Conservation (phyloP, 2,329 filamentous ascomycete species). For the Emergomyces pasteurianus region DNA sequence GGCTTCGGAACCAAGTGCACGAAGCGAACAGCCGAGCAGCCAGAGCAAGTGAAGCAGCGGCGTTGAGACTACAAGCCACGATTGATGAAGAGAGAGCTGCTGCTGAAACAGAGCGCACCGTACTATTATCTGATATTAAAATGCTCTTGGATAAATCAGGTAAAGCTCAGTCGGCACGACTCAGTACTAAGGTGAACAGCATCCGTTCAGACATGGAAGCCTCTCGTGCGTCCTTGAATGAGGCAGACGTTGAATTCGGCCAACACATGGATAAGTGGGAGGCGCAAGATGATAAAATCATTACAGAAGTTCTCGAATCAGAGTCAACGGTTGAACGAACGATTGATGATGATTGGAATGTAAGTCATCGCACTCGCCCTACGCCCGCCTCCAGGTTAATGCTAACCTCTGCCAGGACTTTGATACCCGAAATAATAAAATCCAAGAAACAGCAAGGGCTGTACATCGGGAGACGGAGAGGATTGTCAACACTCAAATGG, state of each 20-base stretch:
- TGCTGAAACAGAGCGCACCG: constrained; percentile 60
- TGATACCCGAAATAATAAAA: constrained; percentile 49
- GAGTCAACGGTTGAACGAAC: constrained; percentile 67
- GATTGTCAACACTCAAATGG: constrained; percentile 80
- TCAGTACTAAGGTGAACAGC: constrained; percentile 50
- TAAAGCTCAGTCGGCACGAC: constrained; percentile 58
- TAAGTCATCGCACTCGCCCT: constrained; percentile 31
- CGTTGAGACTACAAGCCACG: constrained; percentile 54
- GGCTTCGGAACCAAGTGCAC: constrained; percentile 59
- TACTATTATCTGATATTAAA: constrained; percentile 64
- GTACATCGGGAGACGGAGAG: constrained; percentile 84
- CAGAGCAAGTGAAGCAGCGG: constrained; percentile 54
- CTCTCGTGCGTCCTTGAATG: constrained; percentile 54
- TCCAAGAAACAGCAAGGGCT: constrained; percentile 70
- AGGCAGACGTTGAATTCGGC: constrained; percentile 53
- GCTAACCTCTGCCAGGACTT: constrained; percentile 6
- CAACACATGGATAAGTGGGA: constrained; percentile 65
- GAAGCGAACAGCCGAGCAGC: constrained; percentile 56
- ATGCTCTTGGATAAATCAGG: constrained; percentile 63
- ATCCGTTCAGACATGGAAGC: constrained; percentile 54
- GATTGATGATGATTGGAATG: constrained; percentile 76
- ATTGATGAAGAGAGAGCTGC: constrained; percentile 65
- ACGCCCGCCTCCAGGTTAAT: neutral
- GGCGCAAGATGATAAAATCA: constrained; percentile 53
- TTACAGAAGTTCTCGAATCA: constrained; percentile 60